phyloP scores from a whole-genome alignment of 805 yeast species.

The Blastobotrys chiropterorum region DNA sequence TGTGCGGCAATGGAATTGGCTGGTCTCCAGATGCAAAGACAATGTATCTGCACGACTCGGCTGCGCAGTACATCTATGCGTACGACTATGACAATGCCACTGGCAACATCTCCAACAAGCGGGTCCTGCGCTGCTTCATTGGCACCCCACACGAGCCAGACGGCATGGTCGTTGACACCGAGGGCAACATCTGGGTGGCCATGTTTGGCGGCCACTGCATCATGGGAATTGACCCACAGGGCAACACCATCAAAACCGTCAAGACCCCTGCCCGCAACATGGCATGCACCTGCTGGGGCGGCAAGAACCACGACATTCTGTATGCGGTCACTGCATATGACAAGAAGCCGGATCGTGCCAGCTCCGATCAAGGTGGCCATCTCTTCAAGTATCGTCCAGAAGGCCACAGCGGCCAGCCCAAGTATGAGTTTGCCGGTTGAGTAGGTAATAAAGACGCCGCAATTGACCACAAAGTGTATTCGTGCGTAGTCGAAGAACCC shows the following conservation, averaged over 20 bases:
- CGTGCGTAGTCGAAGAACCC: too few species aligned
- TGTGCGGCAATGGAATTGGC: conserved; percentile 54
- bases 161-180: conserved; percentile 23
- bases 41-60: conserved; percentile 50
- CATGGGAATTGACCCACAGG: conserved; percentile 23
- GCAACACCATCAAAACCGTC: conserved; percentile 24
- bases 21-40: conserved; percentile 40
- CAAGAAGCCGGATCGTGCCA: conserved; percentile 7
- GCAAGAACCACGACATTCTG: conserved; percentile 25
- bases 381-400: conserved; percentile 25
- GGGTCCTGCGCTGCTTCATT: conserved; percentile 18
- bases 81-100: conserved; percentile 37
- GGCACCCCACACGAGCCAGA: conserved; percentile 25
- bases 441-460: too few species aligned
- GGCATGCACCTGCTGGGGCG: conserved; percentile 36
- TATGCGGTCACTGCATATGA: conserved; percentile 27
- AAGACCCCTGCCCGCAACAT: conserved; percentile 20
- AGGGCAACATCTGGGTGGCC: conserved; percentile 27
- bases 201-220: conserved; percentile 24
- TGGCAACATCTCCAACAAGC: conserved; percentile 32
- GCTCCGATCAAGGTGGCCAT: conserved; percentile 30
- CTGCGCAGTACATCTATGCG: conserved; percentile 41
- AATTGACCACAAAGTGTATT: too few species aligned
- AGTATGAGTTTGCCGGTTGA: conserved; percentile 28
- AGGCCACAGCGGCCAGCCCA: conserved; percentile 24